Evolutionary conservation across 2,329 filamentous ascomycete genomes (phyloP).

Genomic region (Claviceps digitariae): DNA sequence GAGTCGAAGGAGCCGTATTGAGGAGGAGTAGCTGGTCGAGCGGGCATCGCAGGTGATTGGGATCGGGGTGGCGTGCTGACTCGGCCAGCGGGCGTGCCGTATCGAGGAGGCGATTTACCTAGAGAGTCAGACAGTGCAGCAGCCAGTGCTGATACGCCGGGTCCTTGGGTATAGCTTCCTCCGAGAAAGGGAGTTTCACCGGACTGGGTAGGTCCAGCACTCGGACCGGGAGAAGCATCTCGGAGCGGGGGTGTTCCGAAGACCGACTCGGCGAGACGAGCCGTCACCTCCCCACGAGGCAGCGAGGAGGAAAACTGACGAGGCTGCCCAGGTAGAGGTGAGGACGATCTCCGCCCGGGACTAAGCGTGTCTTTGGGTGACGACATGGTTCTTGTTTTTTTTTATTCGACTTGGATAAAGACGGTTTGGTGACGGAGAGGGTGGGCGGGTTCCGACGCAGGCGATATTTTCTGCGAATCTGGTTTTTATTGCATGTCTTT

Average conservation of each 20-base stretch:
- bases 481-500: slow-evolving; percentile 2
- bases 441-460: neutral
- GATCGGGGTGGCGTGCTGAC: slow-evolving; percentile 41
- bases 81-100: slow-evolving; percentile 50
- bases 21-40: slow-evolving; percentile 41
- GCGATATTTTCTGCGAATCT: neutral
- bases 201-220: slow-evolving; percentile 16
- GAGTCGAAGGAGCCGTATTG: slow-evolving; percentile 81
- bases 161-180: slow-evolving; percentile 52
- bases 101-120: slow-evolving; percentile 54
- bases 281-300: slow-evolving; percentile 45
- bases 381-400: slow-evolving; percentile 16
- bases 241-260: slow-evolving; percentile 27
- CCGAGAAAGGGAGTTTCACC: slow-evolving; percentile 51
- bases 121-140: slow-evolving; percentile 69
- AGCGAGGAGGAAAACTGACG: slow-evolving; percentile 37
- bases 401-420: neutral
- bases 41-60: slow-evolving; percentile 22
- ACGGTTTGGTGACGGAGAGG: neutral
- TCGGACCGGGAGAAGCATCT: slow-evolving; percentile 18
- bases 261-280: slow-evolving; percentile 46
- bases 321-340: slow-evolving; percentile 31
- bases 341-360: slow-evolving; percentile 29
- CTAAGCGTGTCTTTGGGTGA: slow-evolving; percentile 24
- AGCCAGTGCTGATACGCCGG: slow-evolving; percentile 76